Evolutionary conservation across 2,329 filamentous ascomycete genomes (phyloP).

Genomic region (Beauveria australis): DNA sequence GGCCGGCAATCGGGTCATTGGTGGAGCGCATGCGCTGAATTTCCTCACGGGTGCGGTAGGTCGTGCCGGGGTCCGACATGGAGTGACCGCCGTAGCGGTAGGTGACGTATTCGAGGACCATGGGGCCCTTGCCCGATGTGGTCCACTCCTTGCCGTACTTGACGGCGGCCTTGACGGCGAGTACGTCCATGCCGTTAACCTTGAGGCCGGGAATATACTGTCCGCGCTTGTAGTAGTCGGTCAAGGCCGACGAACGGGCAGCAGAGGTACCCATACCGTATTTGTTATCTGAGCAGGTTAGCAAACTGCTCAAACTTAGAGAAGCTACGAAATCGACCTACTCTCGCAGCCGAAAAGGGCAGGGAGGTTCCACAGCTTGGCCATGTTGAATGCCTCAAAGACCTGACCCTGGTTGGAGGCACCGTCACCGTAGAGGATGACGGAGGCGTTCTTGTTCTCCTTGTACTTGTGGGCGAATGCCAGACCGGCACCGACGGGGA

Average conservation of each 20-base stretch:
- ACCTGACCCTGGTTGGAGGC: constrained; percentile 99
- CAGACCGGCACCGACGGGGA: constrained; percentile 91
- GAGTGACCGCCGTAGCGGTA: constrained; percentile 99
- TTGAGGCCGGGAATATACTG: constrained; percentile 99
- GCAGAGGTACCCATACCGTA: constrained; percentile 99
- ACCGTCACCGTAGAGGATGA: constrained; percentile 95
- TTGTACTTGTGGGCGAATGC: constrained; percentile 97
- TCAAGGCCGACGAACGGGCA: constrained; percentile 85
- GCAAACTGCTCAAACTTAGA: constrained; percentile 10
- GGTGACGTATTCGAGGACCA: constrained; percentile 97
- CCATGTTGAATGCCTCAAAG: constrained; percentile 99
- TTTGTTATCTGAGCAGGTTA: constrained; percentile 74
- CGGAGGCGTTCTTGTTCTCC: constrained; percentile 73
- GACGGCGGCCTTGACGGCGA: constrained; percentile 94
- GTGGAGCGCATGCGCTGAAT: constrained; percentile 99
- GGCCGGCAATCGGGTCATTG: constrained; percentile 93
- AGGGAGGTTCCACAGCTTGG: constrained; percentile 96
- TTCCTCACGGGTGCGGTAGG: constrained; percentile 98
- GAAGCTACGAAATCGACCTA: constrained; percentile 40
- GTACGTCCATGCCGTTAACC: constrained; percentile 99
- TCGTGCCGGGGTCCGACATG: constrained; percentile 99
- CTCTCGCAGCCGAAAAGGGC: constrained; percentile 97
- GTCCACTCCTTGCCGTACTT: constrained; percentile 89
- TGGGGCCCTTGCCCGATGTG: constrained; percentile 73
- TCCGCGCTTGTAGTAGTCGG: constrained; percentile 99